These are phyloP conservation scores for Lachancea waltii DNA, from an alignment of 805 yeast genomes.

Conservation along the genomic window DNA sequence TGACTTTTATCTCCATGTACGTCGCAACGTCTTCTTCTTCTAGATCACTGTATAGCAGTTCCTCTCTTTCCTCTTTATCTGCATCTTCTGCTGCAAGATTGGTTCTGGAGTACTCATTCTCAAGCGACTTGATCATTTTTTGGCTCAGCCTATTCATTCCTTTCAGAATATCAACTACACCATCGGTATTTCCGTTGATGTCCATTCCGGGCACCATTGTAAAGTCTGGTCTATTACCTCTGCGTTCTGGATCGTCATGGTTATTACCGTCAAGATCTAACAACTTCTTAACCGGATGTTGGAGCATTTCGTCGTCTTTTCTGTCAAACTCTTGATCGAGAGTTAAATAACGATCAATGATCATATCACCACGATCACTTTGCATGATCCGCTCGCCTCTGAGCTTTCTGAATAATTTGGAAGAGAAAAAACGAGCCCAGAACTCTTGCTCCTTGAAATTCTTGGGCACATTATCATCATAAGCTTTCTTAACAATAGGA, in stretches of 20 bases:
- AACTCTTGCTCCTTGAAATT: slow-evolving; percentile 79
- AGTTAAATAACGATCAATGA: slow-evolving; percentile 76
- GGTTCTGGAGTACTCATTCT: slow-evolving; percentile 37
- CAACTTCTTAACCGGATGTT: slow-evolving; percentile 54
- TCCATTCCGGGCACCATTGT: slow-evolving; percentile 65
- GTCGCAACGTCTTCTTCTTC: slow-evolving; percentile 42
- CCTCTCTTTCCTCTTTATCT: slow-evolving; percentile 37
- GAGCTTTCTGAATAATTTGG: slow-evolving; percentile 77
- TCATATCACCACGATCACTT: slow-evolving; percentile 74
- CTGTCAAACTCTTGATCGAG: slow-evolving; percentile 54
- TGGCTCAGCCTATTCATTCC: slow-evolving; percentile 87
- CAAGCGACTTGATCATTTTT: slow-evolving; percentile 60
- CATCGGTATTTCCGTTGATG: slow-evolving; percentile 50
- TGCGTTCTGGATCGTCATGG: slow-evolving; percentile 67
- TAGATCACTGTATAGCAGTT: slow-evolving; percentile 45
- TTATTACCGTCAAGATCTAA: slow-evolving; percentile 77
- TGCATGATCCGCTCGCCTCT: slow-evolving; percentile 80
- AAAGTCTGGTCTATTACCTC: slow-evolving; percentile 80
- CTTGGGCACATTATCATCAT: slow-evolving; percentile 84
- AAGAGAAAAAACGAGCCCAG: slow-evolving; percentile 93
- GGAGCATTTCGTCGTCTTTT: slow-evolving; percentile 37
- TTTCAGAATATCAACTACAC: slow-evolving; percentile 63
- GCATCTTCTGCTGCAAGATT: slow-evolving; percentile 34
- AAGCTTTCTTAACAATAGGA: slow-evolving; percentile 85
- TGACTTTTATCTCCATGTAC: slow-evolving; percentile 45